Conservation (phyloP, 306 rosid species). For the Ziziphus jujuba region DNA sequence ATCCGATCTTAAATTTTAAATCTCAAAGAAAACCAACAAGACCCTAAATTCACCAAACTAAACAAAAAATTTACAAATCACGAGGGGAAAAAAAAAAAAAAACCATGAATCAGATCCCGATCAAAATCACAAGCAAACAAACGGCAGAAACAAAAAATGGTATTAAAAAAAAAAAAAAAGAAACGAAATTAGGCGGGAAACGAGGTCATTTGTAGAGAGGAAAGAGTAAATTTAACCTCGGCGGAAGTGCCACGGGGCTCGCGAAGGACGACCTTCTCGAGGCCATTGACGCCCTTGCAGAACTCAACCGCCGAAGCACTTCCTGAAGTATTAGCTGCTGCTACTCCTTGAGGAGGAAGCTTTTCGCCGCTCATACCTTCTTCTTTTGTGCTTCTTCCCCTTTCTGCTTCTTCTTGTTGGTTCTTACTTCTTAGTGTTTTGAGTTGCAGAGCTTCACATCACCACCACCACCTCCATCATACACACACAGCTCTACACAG, state of each 20-base stretch:
- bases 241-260: slow-evolving; percentile 45
- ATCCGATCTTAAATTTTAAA: neutral
- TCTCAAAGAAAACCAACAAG: neutral
- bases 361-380: slow-evolving; percentile 45
- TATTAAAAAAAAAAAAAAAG: neutral
- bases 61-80: neutral
- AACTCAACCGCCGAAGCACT: slow-evolving; percentile 26
- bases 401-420: neutral
- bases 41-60: slow-evolving; percentile 10
- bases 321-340: neutral
- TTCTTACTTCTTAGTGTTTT: neutral
- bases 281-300: slow-evolving; percentile 69
- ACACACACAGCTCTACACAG: neutral
- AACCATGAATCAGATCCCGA: slow-evolving; percentile 11
- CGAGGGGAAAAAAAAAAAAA: too few species aligned
- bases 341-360: slow-evolving; percentile 17
- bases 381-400: neutral
- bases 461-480: neutral
- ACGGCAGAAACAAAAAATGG: neutral
- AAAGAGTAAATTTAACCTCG: slow-evolving; percentile 27
- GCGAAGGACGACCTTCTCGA: slow-evolving; percentile 43
- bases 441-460: neutral
- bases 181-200: slow-evolving; percentile 36
- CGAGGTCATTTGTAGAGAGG: slow-evolving; percentile 19
- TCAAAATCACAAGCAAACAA: neutral